Base-by-base conservation (phyloP, 768 basidiomycete species). In the Auriscalpium orientale region DNA sequence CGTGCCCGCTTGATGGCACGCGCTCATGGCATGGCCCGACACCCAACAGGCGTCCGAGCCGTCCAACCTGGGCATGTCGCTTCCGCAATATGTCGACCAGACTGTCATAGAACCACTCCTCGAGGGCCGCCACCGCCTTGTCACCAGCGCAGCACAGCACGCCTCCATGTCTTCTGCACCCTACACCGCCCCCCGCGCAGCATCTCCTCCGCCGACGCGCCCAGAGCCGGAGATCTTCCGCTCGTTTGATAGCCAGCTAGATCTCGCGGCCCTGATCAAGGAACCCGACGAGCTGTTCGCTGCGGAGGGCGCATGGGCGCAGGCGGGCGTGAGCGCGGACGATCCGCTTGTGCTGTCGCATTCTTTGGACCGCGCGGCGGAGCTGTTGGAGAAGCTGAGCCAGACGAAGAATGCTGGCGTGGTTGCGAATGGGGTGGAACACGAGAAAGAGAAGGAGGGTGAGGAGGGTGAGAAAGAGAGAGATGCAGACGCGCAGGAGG, bases 281-380 rank as follows among this genome's bases (percentile, higher is more conserved):
- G 49, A 53, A 2, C 76, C 77, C 1, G 69, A 71, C 45, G 78
- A 79, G 63, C 63, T 79, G 16, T 72, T 71, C 63, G 62, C 61
- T 35, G 69, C 71, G 10, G 73, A 74, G 54, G 62, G 64, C 28
- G 68, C 63, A 51, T 73, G 72, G 72, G 67, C 60, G 10, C 69
- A 67, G 8, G 64, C 64, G 13, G 54, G 56, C 50, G 52, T 62
- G 66, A 74, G 55, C 6, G 73, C 53, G 3, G 65, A 80, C 59
- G 74, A 74, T 9, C 73, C 75, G 9, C 78, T 76, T 38, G 76
- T 81, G 62, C 68, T 83, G 51, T 76, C 75, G 21, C 74, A 76
- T 28, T 85, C 85, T 51, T 68, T 91, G 62, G 74, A 77, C 12
- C 79, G 81, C 65, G 79, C 82, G 49, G 84, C 78, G 3, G 73